A percentile compares a stretch with the other conserved stretches of the same genome.
Evolutionary conservation across 371 early-diverging fungal genomes (phyloP).

Genomic region (Mortierella sp.): DNA sequence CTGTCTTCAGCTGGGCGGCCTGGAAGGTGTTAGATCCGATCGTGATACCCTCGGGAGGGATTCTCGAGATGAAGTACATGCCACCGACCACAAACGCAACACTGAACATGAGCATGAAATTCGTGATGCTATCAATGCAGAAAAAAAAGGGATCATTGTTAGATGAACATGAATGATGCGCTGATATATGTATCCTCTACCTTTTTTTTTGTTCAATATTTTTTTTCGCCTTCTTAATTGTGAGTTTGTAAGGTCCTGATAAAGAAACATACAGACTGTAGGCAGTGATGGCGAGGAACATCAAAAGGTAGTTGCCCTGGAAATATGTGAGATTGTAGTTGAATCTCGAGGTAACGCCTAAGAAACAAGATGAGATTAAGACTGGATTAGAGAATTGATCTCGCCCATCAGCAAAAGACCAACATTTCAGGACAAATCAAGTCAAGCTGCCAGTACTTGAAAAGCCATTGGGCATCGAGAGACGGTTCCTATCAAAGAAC

Average conservation of each 20-base stretch:
- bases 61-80: slow-evolving; percentile 64
- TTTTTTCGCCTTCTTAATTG: not conserved
- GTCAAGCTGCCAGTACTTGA: slow-evolving; percentile 55
- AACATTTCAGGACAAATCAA: too few relatives aligned
- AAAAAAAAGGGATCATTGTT: not conserved
- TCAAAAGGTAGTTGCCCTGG: slow-evolving; percentile 73
- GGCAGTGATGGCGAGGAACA: slow-evolving; percentile 65
- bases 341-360: slow-evolving; percentile 56
- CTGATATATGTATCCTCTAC: not conserved
- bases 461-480: slow-evolving; percentile 65
- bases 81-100: slow-evolving; percentile 68
- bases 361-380: not conserved
- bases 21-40: slow-evolving; percentile 60
- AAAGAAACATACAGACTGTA: slow-evolving; percentile 69
- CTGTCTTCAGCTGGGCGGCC: slow-evolving; percentile 63
- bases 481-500: slow-evolving; percentile 72
- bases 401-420: too few relatives aligned
- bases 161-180: not conserved
- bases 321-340: slow-evolving; percentile 74
- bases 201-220: not conserved
- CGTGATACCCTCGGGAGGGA: slow-evolving; percentile 62
- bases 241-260: not conserved
- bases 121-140: slow-evolving; percentile 60
- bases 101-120: slow-evolving; percentile 66
- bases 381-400: not conserved